Evolutionary conservation across 192 early-diverging fungal genomes (phyloP).

Genomic region (Polychytrium aggregatum): DNA sequence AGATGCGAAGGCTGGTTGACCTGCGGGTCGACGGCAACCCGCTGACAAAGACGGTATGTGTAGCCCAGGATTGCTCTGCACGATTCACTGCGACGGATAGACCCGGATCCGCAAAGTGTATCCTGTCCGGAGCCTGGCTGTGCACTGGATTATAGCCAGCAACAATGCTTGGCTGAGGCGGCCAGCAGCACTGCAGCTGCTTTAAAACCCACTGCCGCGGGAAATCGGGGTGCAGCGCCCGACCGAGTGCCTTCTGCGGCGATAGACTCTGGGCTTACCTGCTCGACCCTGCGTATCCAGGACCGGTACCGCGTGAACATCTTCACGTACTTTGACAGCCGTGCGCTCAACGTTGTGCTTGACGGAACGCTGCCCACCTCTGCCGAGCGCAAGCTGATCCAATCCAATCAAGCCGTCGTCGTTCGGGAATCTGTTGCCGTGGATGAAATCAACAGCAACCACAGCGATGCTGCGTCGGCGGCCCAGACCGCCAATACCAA

Average conservation of each 20-base stretch:
- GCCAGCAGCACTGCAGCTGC: no score
- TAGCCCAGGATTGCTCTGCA: not conserved
- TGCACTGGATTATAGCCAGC: no score
- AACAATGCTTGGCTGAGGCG: no score
- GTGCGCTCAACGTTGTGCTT: conserved; percentile 17
- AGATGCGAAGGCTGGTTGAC: conserved; percentile 16
- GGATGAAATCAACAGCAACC: conserved; percentile 1
- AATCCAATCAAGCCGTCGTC: conserved; percentile 17
- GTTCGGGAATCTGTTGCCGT: no score
- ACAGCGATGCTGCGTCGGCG: not conserved
- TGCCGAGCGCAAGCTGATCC: conserved; percentile 21
- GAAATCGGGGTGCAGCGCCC: no score
- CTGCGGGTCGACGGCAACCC: conserved; percentile 22
- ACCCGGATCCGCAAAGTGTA: no score
- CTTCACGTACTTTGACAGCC: conserved; percentile 31
- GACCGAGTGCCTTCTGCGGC: not conserved
- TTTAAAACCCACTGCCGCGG: no score
- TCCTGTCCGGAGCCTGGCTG: no score
- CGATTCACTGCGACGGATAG: not conserved
- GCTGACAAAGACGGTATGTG: conserved; percentile 20
- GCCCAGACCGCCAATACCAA: not conserved
- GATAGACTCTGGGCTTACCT: not conserved
- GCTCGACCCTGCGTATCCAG: not conserved
- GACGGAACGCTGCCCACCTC: conserved; percentile 19
- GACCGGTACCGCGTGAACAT: conserved; percentile 26